Base-by-base conservation (phyloP, 2,329 filamentous ascomycete genomes). In the Aspergillus carbonarius region DNA sequence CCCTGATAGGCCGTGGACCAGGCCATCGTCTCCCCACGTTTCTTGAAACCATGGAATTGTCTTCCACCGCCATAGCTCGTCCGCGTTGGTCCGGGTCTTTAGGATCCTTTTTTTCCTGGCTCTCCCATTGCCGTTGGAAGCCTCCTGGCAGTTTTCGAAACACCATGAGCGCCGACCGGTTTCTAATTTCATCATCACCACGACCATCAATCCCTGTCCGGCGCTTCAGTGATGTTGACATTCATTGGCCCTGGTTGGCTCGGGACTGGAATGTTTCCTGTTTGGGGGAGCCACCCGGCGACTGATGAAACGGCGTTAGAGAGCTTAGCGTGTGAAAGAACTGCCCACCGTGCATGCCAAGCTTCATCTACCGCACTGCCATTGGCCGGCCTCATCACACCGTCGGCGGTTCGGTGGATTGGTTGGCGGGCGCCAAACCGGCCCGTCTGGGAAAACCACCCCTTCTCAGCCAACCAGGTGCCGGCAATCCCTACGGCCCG, bases 281-380 rank as follows among this genome's bases (percentile, higher is more conserved):
- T 27, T 50, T 55, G 30, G 46, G 25, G 12, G 17, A 18, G 4
- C 35, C 25, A 13, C 50, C 17, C 37, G 44, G 61, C 61, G 61
- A 61, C 61, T 58, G 59, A 46, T 63, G 61, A 63, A 63, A 63
- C 61, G 42, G 40, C 55, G 25, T 37, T 40, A 20, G 25, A 46
- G 34, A 42, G 23, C 8, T 34, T 55, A 51, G 35, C 18, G 12
- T 55, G 61, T 59, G 58, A 55, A 63, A 50, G 49, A 32, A 53
- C n/a, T 25, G 34, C 44, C 32, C 5, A 7, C 51, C 55, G 32
- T 65, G 64, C 62, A 65, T 65, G 65, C 65, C 65, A 68, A 68
- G 65, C 65, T 68, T 68, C 64, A 6, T 2, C 50, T 10, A 20
- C 32, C 8, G 2, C 15, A 5, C 13, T 9, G 10, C 32, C 4